These are phyloP conservation scores for Ophiocordyceps polyrhachis-furcata DNA, from an alignment of 2,329 filamentous ascomycete species.

Conservation along the genomic window DNA sequence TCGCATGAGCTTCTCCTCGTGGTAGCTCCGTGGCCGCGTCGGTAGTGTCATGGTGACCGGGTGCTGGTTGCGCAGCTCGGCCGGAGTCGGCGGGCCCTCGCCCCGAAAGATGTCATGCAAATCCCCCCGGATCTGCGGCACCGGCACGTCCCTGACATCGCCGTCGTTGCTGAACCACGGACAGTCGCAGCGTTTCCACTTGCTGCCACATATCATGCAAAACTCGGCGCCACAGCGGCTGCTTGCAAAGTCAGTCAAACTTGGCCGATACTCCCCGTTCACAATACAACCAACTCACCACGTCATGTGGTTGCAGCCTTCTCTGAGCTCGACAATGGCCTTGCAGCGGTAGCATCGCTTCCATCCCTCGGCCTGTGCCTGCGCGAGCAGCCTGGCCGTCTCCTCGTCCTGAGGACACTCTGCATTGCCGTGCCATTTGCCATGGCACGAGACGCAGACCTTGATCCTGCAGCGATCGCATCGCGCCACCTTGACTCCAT, in stretches of 20 bases:
- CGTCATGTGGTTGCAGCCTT: constrained; percentile 78
- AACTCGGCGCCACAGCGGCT: constrained; percentile 68
- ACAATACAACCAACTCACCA: constrained; percentile 44
- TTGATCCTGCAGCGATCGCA: constrained; percentile 56
- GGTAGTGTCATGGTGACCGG: constrained; percentile 5
- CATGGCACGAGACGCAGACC: constrained; percentile 57
- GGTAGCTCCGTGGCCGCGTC: constrained; percentile 15
- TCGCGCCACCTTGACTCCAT: constrained; percentile 44
- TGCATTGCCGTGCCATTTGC: constrained; percentile 49
- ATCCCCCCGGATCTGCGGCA: constrained; percentile 12
- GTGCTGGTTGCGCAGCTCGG: constrained; percentile 9
- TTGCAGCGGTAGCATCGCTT: constrained; percentile 59
- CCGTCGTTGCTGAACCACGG: constrained; percentile 59
- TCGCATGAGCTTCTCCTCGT: constrained; percentile 27
- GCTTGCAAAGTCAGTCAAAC: background rate
- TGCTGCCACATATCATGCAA: constrained; percentile 66
- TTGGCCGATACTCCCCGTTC: background rate
- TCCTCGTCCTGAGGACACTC: constrained; percentile 59
- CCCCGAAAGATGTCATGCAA: constrained; percentile 5
- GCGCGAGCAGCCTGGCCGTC: constrained; percentile 40
- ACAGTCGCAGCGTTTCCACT: constrained; percentile 73
- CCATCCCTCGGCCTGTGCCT: constrained; percentile 52
- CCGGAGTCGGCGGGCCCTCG: constrained; percentile 11
- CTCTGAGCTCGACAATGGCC: constrained; percentile 56
- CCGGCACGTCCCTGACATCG: constrained; percentile 31